Conservation (phyloP, 306 rosid genomes). For the Acacia crassicarpa region DNA sequence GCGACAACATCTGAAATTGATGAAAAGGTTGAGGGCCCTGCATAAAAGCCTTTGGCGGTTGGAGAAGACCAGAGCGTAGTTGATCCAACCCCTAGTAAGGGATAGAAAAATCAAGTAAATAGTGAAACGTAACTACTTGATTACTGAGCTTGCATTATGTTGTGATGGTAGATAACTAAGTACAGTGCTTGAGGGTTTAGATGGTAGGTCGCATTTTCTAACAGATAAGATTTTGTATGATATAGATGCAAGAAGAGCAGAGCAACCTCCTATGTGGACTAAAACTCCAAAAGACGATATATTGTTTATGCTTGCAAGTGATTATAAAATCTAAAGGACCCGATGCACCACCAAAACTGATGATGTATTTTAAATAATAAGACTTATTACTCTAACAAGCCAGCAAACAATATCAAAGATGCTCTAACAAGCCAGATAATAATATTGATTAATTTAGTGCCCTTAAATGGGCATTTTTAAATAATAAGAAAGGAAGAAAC, state of each 20-base stretch:
- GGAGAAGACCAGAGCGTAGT: slow-evolving; percentile 90
- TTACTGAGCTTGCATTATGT: slow-evolving; percentile 3
- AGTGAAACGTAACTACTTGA: slow-evolving; percentile 6
- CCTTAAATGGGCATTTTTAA: not conserved
- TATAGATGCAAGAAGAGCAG: slow-evolving; percentile 8
- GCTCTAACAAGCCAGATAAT: too few relatives aligned
- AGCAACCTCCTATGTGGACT: not conserved
- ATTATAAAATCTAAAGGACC: not conserved
- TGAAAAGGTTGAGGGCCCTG: slow-evolving; percentile 90
- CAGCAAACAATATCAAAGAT: too few relatives aligned
- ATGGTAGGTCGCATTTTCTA: slow-evolving; percentile 5
- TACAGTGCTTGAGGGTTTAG: not conserved
- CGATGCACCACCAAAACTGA: not conserved
- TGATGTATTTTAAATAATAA: slow-evolving; percentile 2
- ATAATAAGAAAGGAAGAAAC: not conserved
- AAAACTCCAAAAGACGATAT: slow-evolving; percentile 1
- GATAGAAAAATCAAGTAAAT: slow-evolving; percentile 22
- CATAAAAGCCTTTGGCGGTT: slow-evolving; percentile 84
- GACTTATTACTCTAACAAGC: not conserved
- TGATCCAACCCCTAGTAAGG: slow-evolving; percentile 82
- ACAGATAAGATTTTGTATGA: slow-evolving; percentile 22
- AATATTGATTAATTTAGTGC: too few relatives aligned
- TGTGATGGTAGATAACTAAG: not conserved
- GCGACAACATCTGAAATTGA: slow-evolving; percentile 95
- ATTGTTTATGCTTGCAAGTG: not conserved